phyloP scores from a whole-genome alignment of 306 rosid genomes.

The Sechiopsis laciniata region DNA sequence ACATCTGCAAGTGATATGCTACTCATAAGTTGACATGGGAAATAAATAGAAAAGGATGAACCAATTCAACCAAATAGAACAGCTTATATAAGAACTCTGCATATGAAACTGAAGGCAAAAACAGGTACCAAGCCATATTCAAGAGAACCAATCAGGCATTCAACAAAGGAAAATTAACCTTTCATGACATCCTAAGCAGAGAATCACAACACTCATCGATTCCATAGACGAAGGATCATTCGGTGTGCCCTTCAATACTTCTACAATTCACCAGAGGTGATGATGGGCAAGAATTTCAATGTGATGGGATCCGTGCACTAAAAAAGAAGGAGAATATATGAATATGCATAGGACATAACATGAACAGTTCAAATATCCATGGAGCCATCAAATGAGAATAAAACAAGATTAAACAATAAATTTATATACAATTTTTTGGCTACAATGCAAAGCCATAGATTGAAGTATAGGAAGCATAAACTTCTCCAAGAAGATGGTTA shows the following conservation, averaged over 20 bases:
- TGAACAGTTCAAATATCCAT: slow-evolving; percentile 8
- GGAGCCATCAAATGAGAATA: neutral
- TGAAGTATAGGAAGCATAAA: slow-evolving; percentile 9
- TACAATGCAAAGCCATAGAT: neutral
- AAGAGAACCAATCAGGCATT: slow-evolving; percentile 9
- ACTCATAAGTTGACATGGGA: neutral
- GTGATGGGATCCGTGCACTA: neutral
- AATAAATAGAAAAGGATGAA: neutral
- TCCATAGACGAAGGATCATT: slow-evolving; percentile 12
- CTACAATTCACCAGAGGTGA: slow-evolving; percentile 19
- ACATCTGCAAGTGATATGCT: slow-evolving; percentile 17
- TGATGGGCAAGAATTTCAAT: slow-evolving; percentile 19
- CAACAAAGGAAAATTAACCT: slow-evolving; percentile 16
- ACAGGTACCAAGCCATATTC: slow-evolving; percentile 3
- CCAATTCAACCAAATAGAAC: slow-evolving; percentile 14
- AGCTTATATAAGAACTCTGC: neutral
- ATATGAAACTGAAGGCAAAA: neutral
- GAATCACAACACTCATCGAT: slow-evolving; percentile 17
- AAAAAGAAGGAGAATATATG: neutral
- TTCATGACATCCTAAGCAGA: slow-evolving; percentile 13
- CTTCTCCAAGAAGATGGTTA: neutral
- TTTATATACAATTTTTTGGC: neutral
- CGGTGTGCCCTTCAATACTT: slow-evolving; percentile 4
- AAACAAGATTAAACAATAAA: neutral
- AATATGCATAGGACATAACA: neutral